Evolutionary conservation across 2,329 filamentous ascomycete genomes (phyloP).

Genomic region (Microsporum ferrugineum): DNA sequence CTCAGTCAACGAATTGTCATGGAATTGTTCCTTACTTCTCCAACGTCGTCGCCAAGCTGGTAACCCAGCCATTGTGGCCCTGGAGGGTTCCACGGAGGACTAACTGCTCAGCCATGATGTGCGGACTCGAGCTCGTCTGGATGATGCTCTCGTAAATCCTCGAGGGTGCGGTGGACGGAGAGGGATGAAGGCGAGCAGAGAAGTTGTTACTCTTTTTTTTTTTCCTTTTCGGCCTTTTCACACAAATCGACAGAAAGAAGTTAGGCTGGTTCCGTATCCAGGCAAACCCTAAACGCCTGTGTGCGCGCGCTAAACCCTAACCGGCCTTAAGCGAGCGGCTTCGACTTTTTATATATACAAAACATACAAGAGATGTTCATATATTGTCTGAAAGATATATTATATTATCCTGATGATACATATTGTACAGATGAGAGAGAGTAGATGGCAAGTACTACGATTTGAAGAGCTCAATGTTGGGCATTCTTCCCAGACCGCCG

Average conservation of each 20-base stretch:
- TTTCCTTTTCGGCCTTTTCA: slow-evolving; percentile 20
- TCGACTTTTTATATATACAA: background rate
- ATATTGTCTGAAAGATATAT: background rate
- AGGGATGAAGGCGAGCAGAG: slow-evolving; percentile 28
- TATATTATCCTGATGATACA: background rate
- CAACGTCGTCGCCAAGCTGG: slow-evolving; percentile 92
- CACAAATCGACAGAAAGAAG: slow-evolving; percentile 18
- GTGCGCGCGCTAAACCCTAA: slow-evolving; percentile 21
- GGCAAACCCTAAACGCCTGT: slow-evolving; percentile 29
- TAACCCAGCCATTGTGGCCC: slow-evolving; percentile 99
- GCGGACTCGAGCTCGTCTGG: slow-evolving; percentile 24
- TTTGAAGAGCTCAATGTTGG: slow-evolving; percentile 35
- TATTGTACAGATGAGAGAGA: background rate
- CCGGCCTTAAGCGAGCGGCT: slow-evolving; percentile 20
- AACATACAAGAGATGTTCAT: background rate
- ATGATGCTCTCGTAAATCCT: slow-evolving; percentile 23
- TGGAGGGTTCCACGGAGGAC: slow-evolving; percentile 94
- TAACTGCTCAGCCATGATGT: slow-evolving; percentile 77
- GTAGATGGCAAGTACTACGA: slow-evolving; percentile 12
- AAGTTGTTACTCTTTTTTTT: slow-evolving; percentile 17
- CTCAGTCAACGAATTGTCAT: slow-evolving; percentile 7
- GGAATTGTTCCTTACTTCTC: slow-evolving; percentile 64
- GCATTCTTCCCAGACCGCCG: slow-evolving; percentile 39
- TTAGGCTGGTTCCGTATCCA: slow-evolving; percentile 22
- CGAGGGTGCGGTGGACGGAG: slow-evolving; percentile 24